Base-by-base conservation (phyloP, 805 yeast species). In the Metschnikowia similis region DNA sequence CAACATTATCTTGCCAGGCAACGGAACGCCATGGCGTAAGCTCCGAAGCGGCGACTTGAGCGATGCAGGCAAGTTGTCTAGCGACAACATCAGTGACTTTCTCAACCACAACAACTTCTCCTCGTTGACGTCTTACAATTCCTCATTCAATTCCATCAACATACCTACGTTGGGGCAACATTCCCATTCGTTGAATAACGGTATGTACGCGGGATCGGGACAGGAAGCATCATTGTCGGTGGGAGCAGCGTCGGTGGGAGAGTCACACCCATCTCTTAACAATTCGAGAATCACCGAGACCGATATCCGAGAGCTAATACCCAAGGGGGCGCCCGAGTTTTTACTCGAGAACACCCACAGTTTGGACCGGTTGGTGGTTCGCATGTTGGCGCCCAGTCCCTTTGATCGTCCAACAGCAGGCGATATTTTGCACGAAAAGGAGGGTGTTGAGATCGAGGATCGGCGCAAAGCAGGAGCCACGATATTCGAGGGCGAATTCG, bases 11-110 rank as follows among this genome's bases (percentile, higher is more conserved):
- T 72, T 94, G 46, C 99, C 99, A 1, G 98, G 92, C 59, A 91
- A 94, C 64, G 99, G 99, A 6, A 80, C 89, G 11, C 91, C 95
- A 30, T 94, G 99, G 99, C 95, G 95, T 57, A 90, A 91, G 66
- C 72, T 94, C 52, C 77, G 99, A 56, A 87, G 96, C 38, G 99
- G 98, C 0, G 99, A 94, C 66, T 74, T 94, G 56, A 84, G 95
- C 14, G 99, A 94, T 66, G 97, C 98, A 0, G 97, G 98, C 0
- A 81, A 83, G 58, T 73, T 91, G 51, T 83, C 89, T 41, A 69
- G 74, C 54, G 78, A 73, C 54, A 74, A 74, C 54, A 67, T 74
- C 38, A 69, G 74, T 54, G 76, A 72, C 50, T 72, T 69, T 50
- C 61, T 72, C 47, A 69, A 66, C 42, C 73, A 71, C 57, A 66